Evolutionary conservation across 495 filamentous ascomycete genomes (phyloP).

Genomic region (Pseudomonodictys pantanalensis): DNA sequence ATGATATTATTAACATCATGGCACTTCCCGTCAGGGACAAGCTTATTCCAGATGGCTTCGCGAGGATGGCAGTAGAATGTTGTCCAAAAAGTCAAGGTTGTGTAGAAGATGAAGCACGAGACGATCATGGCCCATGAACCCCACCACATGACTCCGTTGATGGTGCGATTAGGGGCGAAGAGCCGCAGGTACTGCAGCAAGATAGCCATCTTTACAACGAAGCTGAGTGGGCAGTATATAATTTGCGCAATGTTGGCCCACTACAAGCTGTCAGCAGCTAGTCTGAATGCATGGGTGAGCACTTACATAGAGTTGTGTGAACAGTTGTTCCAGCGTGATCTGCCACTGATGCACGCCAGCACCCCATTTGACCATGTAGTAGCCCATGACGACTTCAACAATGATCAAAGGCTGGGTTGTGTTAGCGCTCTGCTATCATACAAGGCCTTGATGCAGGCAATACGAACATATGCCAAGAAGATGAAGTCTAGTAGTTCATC

Average conservation of each 20-base stretch:
- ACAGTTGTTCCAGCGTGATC: slow-evolving; percentile 17
- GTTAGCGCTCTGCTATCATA: background rate
- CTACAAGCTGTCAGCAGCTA: background rate
- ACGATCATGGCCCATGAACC: slow-evolving; percentile 12
- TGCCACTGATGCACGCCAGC: slow-evolving; percentile 26
- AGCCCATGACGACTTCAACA: slow-evolving; percentile 17
- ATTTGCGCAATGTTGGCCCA: slow-evolving; percentile 14
- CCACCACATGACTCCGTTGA: slow-evolving; percentile 16
- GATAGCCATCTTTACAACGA: slow-evolving; percentile 25
- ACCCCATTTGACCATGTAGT: slow-evolving; percentile 20
- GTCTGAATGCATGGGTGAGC: background rate
- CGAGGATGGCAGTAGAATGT: slow-evolving; percentile 20
- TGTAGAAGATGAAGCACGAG: slow-evolving; percentile 16
- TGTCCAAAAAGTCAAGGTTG: slow-evolving; percentile 16
- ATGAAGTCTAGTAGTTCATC: slow-evolving; percentile 9
- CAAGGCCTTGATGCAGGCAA: background rate
- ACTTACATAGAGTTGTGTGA: slow-evolving; percentile 18
- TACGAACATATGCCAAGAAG: slow-evolving; percentile 11
- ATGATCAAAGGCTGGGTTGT: slow-evolving; percentile 10
- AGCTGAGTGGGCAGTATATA: slow-evolving; percentile 19
- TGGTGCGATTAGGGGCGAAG: slow-evolving; percentile 10
- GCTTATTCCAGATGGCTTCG: slow-evolving; percentile 20
- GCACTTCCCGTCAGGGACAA: slow-evolving; percentile 11
- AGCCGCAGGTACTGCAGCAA: slow-evolving; percentile 18
- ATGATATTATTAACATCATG: slow-evolving; percentile 18